Base-by-base conservation (phyloP, 2,329 filamentous ascomycete species). In the Fusarium incarnatum region DNA sequence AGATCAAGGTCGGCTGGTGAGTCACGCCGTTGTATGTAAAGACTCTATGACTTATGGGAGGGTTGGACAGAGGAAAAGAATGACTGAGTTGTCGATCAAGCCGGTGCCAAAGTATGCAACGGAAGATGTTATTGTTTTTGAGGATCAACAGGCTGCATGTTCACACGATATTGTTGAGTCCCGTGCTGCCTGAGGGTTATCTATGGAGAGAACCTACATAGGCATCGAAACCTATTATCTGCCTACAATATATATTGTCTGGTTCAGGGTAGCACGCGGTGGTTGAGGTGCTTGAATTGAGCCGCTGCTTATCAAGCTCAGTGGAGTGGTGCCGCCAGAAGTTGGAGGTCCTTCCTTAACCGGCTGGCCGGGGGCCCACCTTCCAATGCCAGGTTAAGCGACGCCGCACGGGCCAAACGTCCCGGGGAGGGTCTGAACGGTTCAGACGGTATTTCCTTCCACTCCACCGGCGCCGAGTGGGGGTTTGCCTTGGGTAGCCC, bases 331-430 rank as follows among this genome's bases (percentile, higher is more conserved):
- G 44, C 47, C 40, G 54, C 28, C 47, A 30, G 25, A 45, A 23
- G 34, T 47, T 64, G 22, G 25, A 50, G 45, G 60, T 67, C 63
- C 63, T 66, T 66, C 63, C 63, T 20, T 25, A 67, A 66, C 45
- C 41, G 56, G 63, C 22, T 61, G 37, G 44, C 63, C 56, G 62
- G 53, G n/a, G 18, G 9, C 16, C 55, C 62, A 61, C 55, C 44
- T 66, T 44, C 61, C 28, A 48, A 56, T 56, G 22, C 41, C 49
- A 8, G 49, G 49, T 56, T 64, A 32, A 44, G 37, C 28, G 40
- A 44, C 23, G 32, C 50, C 22, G 50, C 55, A 66, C 63, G 55
- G 61, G 30, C 47, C 61, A 61, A 65, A 25, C 9, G 23, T 44
- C 30, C 63, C 62, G 25, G 63, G 32, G 32, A 66, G 22, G 41